These are phyloP conservation scores for Coemansia sp. DNA, from an alignment of 192 early-diverging fungal genomes.

Conservation along the genomic window DNA sequence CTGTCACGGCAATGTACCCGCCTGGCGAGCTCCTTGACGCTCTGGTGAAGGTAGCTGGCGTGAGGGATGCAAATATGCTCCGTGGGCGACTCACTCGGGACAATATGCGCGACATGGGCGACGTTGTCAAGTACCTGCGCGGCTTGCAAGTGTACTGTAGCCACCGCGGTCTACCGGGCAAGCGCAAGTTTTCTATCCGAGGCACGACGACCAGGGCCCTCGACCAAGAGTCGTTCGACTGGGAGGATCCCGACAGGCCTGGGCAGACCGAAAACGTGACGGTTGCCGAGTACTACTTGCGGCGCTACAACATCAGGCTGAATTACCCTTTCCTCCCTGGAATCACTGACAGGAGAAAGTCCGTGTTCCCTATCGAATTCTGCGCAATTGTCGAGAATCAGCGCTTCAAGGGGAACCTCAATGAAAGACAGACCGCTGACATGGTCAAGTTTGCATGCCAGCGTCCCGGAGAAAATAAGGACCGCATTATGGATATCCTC, in stretches of 20 bases:
- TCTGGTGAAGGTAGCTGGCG: constrained; percentile 65
- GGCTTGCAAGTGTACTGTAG: constrained; percentile 57
- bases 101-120: constrained; percentile 14
- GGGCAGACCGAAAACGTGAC: constrained; percentile 58
- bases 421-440: constrained; percentile 85
- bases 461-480: constrained; percentile 74
- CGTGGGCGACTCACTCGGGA: constrained; percentile 10
- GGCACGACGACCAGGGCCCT: constrained; percentile 70
- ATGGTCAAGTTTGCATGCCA: constrained; percentile 95
- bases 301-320: constrained; percentile 70
- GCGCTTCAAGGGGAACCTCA: constrained; percentile 77
- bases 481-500: constrained; percentile 75
- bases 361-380: constrained; percentile 87
- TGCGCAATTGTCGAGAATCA: constrained; percentile 83
- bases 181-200: constrained; percentile 71
- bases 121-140: constrained; percentile 38
- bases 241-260: constrained; percentile 42
- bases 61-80: constrained; percentile 52
- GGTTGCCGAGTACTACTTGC: constrained; percentile 78
- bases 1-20: constrained; percentile 67
- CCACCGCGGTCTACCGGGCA: constrained; percentile 59
- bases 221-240: constrained; percentile 70
- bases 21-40: constrained; percentile 72
- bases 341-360: constrained; percentile 67
- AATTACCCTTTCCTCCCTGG: constrained; percentile 81